These are phyloP conservation scores for Aureobasidium sp. DNA, from an alignment of 2,329 filamentous ascomycete species.

Conservation along the genomic window DNA sequence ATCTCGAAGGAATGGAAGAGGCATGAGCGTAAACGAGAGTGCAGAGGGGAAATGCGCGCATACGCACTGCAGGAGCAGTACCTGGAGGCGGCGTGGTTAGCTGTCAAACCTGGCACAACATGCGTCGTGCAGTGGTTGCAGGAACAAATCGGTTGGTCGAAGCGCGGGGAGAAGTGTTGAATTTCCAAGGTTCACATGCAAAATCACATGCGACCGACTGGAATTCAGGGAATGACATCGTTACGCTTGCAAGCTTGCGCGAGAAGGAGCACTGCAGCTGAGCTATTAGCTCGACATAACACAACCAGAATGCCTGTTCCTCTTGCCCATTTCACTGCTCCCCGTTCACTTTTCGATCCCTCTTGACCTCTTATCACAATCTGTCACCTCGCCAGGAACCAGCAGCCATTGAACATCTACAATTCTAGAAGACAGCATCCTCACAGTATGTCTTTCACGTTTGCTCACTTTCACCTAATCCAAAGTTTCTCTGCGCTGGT, in stretches of 20 bases:
- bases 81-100: background rate
- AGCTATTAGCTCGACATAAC: constrained; percentile 9
- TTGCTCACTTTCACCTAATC: background rate
- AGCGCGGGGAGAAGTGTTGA: background rate
- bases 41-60: background rate
- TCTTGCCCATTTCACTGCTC: constrained; percentile 1
- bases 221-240: constrained; percentile 9
- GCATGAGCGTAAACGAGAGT: background rate
- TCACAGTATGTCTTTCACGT: background rate
- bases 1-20: background rate
- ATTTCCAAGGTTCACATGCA: background rate
- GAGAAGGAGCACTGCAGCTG: constrained; percentile 7
- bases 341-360: background rate
- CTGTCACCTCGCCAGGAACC: background rate
- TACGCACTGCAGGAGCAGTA: background rate
- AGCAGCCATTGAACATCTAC: background rate
- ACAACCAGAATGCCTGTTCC: constrained; percentile 8
- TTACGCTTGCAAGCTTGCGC: background rate
- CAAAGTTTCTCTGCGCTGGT: too few relatives aligned
- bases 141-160: background rate
- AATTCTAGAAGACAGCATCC: background rate
- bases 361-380: background rate
- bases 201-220: background rate
- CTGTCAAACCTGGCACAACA: constrained; percentile 9
- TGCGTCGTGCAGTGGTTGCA: background rate